Conservation (phyloP, 2,329 filamentous ascomycete genomes). For the Scorias spongiosa region DNA sequence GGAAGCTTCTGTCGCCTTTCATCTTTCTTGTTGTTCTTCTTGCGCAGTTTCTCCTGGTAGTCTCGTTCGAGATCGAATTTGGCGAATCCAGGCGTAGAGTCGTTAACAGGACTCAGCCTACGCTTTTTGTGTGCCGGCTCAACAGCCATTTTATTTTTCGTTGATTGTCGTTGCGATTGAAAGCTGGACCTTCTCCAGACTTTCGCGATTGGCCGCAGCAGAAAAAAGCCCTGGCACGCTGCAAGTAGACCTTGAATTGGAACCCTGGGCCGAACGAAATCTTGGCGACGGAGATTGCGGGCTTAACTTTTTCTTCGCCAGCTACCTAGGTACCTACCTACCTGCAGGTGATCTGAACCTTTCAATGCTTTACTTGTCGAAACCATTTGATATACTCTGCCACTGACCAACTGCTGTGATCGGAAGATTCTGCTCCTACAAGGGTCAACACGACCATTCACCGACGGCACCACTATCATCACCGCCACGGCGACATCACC, state of each 20-base stretch:
- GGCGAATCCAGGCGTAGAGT: slow-evolving; percentile 26
- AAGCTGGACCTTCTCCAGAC: too few species aligned
- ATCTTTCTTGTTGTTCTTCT: slow-evolving; percentile 45
- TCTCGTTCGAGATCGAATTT: slow-evolving; percentile 86
- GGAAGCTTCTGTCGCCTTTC: slow-evolving; percentile 64
- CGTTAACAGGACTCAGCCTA: slow-evolving; percentile 32
- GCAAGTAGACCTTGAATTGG: not conserved
- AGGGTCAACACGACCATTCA: too few species aligned
- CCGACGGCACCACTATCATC: too few species aligned
- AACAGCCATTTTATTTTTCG: slow-evolving; percentile 28
- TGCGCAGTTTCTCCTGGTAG: slow-evolving; percentile 69
- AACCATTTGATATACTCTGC: too few species aligned
- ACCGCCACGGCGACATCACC: too few species aligned
- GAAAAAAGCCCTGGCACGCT: not conserved
- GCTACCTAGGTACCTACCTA: slow-evolving; percentile 2
- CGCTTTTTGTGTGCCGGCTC: slow-evolving; percentile 34
- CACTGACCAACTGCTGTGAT: too few species aligned
- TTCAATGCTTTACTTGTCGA: too few species aligned
- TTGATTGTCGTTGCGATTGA: too few species aligned
- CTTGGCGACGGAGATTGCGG: slow-evolving; percentile 1
- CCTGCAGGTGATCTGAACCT: not conserved
- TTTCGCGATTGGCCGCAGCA: too few species aligned
- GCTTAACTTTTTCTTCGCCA: slow-evolving; percentile 1
- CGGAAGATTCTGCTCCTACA: too few species aligned
- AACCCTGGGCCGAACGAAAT: not conserved